Base-by-base conservation (phyloP, 192 early-diverging fungal species). In the Lunasporangiospora selenospora region DNA sequence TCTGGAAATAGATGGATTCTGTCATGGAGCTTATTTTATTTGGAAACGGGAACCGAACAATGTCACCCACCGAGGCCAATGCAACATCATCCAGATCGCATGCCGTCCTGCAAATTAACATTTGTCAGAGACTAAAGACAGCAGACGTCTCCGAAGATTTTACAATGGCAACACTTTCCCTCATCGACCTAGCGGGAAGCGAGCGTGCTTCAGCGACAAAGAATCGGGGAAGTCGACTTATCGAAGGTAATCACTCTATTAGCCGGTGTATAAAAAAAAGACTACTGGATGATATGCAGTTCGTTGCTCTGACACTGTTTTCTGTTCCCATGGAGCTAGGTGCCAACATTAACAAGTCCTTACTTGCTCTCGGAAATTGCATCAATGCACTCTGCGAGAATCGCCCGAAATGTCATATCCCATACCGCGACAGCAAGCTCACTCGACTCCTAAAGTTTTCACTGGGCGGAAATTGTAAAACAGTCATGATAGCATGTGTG, bases 391-490 rank as follows among this genome's bases (percentile, higher is more conserved):
- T 99, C 31, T 93, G 94, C 42, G 96, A 96, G 58, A 78, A 85
- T 45, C 46, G 79, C 9, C 82, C 85, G 19, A 79, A 83, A 21
- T 69, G 80, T 7, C 95, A 98, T 67, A 87, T 99, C n/a, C 98
- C 98, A 6, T 99, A 98, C 60, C 90, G 98, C 60, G 97, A 99
- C 77, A 92, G 89, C 36, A 99, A 99, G 76, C 83, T 99, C n/a
- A 99, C 98, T 1, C 85, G 96, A 1, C 85, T 99, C 73, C 89
- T 99, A 45, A 95, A 98, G 67, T 96, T 97, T 79, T 93, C 90
- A 7, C 77, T 99, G 44, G 98, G 98, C 40, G 98, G 98, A 37
- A 98, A 93, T 62, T 89, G 92, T 65, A 92, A 93, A 71, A 98
- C 97, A 6, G 82, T 98, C 43, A 95, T 99, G 88, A 83, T 99